A percentile compares a stretch with the other conserved stretches of the same genome.
These are phyloP conservation scores for Calonectria henricotiae DNA, from an alignment of 2,329 filamentous ascomycete species.

Conservation along the genomic window DNA sequence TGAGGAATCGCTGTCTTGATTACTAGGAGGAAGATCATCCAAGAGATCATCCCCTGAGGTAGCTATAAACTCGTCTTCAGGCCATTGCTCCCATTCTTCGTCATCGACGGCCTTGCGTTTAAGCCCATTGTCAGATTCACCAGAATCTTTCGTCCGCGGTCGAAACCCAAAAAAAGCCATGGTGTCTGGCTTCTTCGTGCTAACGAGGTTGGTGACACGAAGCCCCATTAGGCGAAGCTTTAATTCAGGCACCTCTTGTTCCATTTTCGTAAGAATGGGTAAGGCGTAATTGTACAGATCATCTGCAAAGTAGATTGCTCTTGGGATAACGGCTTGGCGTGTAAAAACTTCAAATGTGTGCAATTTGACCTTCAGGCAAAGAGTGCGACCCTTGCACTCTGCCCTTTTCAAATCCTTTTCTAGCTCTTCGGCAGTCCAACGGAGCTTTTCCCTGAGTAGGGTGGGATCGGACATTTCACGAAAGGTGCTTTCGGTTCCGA, in stretches of 20 bases:
- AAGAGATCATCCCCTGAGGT: slow-evolving; percentile 41
- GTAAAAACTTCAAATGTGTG: slow-evolving; percentile 95
- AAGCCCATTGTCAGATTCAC: slow-evolving; percentile 36
- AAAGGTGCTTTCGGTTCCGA: slow-evolving; percentile 95
- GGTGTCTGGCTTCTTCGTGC: slow-evolving; percentile 85
- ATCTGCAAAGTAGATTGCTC: slow-evolving; percentile 80
- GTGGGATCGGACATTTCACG: slow-evolving; percentile 80
- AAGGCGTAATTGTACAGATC: slow-evolving; percentile 88
- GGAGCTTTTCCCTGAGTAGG: slow-evolving; percentile 83
- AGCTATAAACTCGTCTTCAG: slow-evolving; percentile 73
- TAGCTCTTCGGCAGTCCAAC: slow-evolving; percentile 86
- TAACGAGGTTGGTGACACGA: slow-evolving; percentile 89
- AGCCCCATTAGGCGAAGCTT: slow-evolving; percentile 90
- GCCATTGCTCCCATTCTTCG: slow-evolving; percentile 76
- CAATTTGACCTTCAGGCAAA: slow-evolving; percentile 93
- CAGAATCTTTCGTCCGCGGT: slow-evolving; percentile 51
- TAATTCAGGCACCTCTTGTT: slow-evolving; percentile 86
- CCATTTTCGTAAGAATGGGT: slow-evolving; percentile 87
- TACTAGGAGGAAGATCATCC: slow-evolving; percentile 33
- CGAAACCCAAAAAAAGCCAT: slow-evolving; percentile 84
- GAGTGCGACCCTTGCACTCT: slow-evolving; percentile 89
- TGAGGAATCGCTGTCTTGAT: slow-evolving; percentile 34
- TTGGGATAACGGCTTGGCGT: slow-evolving; percentile 82
- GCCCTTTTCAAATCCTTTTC: slow-evolving; percentile 87
- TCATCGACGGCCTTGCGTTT: slow-evolving; percentile 59